Base-by-base conservation (phyloP, 768 basidiomycete genomes). In the Mycena chlorophos region DNA sequence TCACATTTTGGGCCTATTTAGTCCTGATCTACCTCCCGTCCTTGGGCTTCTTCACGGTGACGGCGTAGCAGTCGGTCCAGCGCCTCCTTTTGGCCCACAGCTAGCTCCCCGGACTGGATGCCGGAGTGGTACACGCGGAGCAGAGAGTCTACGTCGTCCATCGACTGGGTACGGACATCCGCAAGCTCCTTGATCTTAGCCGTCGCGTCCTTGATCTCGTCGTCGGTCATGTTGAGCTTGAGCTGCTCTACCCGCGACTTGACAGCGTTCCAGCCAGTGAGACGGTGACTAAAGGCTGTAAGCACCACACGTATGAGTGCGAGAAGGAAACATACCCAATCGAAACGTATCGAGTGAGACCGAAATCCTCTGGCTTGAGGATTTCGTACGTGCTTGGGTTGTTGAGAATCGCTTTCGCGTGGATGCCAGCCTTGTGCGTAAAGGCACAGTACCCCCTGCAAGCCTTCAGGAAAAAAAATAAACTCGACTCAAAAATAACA, bases 391-490 rank as follows among this genome's bases (percentile, higher is more conserved):
- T 99, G 66, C 90, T 92, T 2, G 97, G 97, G 81, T 99, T 99
- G 78, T 98, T 97, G 60, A 95, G 85, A 73, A 99, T 99, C 34
- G 97, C 97, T 82, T 99, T 99, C 76, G 97, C 97, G 74, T 99
- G 97, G 62, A 99, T 99, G 70, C 97, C 97, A 20, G 97, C 97
- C 87, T 99, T 98, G 87, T 98, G 97, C 25, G 97, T 99, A 79
- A 99, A 99, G 3, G 97, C 97, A 69, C 97, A 98, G 75, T 98
- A 99, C 16, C 97, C 97, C 53, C 95, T 98, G 61, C 3, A 45
- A 38, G 6, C n/a, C 42, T 55, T 51, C 8, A 52, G 34, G 23
- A 22, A 47, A 16, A 23, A 39, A 10, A 19, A 12, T 17, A 49
- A n/a, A 47, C 23, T 42, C 16, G 38, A 34, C 37, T 12, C 26